These are phyloP conservation scores for Colletotrichum eremochloae DNA, from an alignment of 2,329 filamentous ascomycete genomes.

Conservation along the genomic window DNA sequence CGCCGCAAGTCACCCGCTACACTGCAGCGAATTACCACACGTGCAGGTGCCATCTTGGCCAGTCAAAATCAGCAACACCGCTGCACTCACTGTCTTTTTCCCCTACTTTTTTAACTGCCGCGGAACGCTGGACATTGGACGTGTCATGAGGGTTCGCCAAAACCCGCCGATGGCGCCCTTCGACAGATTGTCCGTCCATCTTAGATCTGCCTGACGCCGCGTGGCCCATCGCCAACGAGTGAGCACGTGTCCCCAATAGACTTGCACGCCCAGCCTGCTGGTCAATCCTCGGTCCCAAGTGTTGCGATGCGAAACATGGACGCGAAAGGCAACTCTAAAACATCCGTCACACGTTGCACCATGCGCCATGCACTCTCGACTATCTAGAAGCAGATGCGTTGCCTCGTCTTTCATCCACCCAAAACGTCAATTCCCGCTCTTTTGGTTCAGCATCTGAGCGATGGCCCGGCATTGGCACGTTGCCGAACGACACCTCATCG, in stretches of 20 bases:
- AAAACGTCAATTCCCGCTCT: conserved; percentile 25
- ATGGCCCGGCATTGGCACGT: conserved; percentile 2
- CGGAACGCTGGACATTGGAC: conserved; percentile 5
- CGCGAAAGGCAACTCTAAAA: conserved; percentile 23
- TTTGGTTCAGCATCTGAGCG: conserved; percentile 10
- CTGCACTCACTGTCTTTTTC: neutral
- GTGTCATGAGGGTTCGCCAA: conserved; percentile 24
- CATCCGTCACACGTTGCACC: conserved; percentile 14
- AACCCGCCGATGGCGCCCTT: conserved; percentile 5
- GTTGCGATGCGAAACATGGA: conserved; percentile 36
- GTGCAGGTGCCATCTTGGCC: neutral
- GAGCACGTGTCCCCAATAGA: conserved; percentile 20
- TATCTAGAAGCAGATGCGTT: conserved; percentile 5
- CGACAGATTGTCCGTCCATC: conserved; percentile 35
- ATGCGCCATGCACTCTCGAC: conserved; percentile 3
- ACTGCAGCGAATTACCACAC: neutral
- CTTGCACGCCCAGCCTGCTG: neutral
- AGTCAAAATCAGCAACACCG: neutral
- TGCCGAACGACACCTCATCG: neutral
- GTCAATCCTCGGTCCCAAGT: conserved; percentile 24
- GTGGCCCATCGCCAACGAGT: neutral
- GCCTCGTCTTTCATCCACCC: neutral
- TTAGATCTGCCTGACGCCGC: conserved; percentile 20
- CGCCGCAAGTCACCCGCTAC: conserved; percentile 27
- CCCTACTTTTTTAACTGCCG: conserved; percentile 3